Evolutionary conservation across 75 land plant species (phyloP).

Genomic region (Cryptomeria japonica): DNA sequence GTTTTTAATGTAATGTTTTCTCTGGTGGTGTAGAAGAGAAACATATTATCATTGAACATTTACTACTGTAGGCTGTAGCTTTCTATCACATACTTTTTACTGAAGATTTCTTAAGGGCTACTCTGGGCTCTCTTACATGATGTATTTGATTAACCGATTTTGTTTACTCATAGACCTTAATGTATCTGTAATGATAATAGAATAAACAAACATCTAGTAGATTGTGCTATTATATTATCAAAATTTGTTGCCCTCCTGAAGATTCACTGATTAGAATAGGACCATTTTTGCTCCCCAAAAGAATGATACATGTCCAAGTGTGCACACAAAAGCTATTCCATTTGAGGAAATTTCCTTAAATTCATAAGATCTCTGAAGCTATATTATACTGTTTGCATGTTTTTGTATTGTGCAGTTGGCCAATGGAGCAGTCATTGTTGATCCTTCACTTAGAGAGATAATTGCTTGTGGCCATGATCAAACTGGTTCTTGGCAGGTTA

Average conservation of each 20-base stretch:
- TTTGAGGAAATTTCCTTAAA: neutral
- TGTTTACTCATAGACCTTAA: neutral
- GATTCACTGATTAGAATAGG: neutral
- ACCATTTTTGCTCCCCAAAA: neutral
- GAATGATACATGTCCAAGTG: neutral
- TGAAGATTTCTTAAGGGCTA: neutral
- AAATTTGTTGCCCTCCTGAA: neutral
- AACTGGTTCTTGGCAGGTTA: conserved; percentile 26
- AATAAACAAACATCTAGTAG: neutral
- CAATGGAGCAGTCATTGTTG: conserved; percentile 94
- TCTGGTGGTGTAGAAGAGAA: neutral
- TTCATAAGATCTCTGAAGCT: neutral
- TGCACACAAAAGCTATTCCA: neutral
- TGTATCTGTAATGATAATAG: neutral
- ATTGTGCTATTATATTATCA: neutral
- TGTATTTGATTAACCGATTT: neutral
- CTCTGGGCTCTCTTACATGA: neutral
- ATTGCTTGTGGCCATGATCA: conserved; percentile 76
- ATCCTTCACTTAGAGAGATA: conserved; percentile 58
- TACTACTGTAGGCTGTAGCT: neutral
- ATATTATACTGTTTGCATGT: neutral
- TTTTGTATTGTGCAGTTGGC: conserved; percentile 49
- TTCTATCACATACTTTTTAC: neutral
- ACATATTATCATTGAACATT: neutral
- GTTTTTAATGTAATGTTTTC: neutral